Conservation (phyloP, 768 basidiomycete genomes). For the Mycena belliarum region DNA sequence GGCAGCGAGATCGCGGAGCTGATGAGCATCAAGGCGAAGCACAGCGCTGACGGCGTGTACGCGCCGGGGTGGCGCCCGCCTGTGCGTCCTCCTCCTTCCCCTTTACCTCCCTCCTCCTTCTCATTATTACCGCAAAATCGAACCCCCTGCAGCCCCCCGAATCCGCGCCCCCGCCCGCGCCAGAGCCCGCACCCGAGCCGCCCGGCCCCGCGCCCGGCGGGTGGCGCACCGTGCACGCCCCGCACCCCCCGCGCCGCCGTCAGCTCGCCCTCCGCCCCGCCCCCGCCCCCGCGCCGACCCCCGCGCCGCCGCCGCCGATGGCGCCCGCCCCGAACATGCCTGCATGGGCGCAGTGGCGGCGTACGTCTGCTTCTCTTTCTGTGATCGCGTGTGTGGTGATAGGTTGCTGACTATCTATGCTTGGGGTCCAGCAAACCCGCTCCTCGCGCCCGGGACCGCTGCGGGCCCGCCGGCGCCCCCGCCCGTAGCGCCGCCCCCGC, state of each 20-base stretch:
- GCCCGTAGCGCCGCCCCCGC: not conserved
- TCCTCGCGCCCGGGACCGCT: conserved; percentile 3
- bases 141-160: too few relatives aligned
- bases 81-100: conserved; percentile 26
- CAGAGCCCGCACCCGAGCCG: conserved; percentile 25
- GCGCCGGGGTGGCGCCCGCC: conserved; percentile 52
- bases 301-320: conserved; percentile 25
- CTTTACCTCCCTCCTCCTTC: not conserved
- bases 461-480: not conserved
- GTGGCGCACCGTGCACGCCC: conserved; percentile 53
- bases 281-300: conserved; percentile 24
- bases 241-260: conserved; percentile 28
- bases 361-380: conserved; percentile 30
- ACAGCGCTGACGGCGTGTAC: conserved; percentile 57
- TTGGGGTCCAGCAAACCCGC: not conserved
- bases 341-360: conserved; percentile 61
- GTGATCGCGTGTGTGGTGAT: not conserved
- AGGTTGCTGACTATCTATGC: not conserved
- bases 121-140: too few relatives aligned
- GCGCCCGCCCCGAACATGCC: conserved; percentile 36
- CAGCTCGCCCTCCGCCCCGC: conserved; percentile 23
- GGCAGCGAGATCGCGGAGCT: conserved; percentile 59
- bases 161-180: not conserved
- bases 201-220: conserved; percentile 46
- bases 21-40: conserved; percentile 61